A percentile compares a stretch with the other conserved stretches of the same genome.
These are phyloP conservation scores for Fusarium transvaalense DNA, from an alignment of 2,329 filamentous ascomycete species.

Conservation along the genomic window DNA sequence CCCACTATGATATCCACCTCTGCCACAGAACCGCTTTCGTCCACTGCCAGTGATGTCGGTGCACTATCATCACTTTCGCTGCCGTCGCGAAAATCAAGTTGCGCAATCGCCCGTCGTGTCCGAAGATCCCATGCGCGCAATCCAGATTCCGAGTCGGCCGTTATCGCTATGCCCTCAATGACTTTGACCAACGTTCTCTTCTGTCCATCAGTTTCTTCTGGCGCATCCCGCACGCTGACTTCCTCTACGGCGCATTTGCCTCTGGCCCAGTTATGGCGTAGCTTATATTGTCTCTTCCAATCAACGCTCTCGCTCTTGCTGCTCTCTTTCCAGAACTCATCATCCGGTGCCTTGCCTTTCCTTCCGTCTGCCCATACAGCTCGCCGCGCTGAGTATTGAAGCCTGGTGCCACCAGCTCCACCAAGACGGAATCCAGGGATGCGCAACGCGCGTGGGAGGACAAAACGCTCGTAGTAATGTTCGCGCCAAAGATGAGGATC, in stretches of 20 bases:
- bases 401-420: conserved; percentile 48
- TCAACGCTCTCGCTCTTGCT: conserved; percentile 62
- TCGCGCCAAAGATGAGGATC: conserved; percentile 94
- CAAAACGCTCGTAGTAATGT: conserved; percentile 88
- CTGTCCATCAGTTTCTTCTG: conserved; percentile 49
- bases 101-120: conserved; percentile 70
- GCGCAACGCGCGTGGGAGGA: conserved; percentile 81
- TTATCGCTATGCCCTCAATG: conserved; percentile 81
- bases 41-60: conserved; percentile 76
- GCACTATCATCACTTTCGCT: conserved; percentile 40
- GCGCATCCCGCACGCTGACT: conserved; percentile 67
- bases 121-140: conserved; percentile 84
- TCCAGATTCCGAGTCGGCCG: conserved; percentile 76
- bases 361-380: conserved; percentile 61
- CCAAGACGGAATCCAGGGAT: conserved; percentile 73
- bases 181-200: conserved; percentile 81
- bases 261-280: conserved; percentile 90
- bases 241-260: conserved; percentile 86
- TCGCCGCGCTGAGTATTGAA: conserved; percentile 61
- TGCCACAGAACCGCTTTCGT: conserved; percentile 61
- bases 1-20: conserved; percentile 74
- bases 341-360: conserved; percentile 60
- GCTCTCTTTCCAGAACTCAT: conserved; percentile 10
- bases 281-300: conserved; percentile 90
- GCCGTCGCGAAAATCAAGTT: conserved; percentile 51